Evolutionary conservation across 768 basidiomycete genomes (phyloP).

Genomic region (Phylloporus sp.): DNA sequence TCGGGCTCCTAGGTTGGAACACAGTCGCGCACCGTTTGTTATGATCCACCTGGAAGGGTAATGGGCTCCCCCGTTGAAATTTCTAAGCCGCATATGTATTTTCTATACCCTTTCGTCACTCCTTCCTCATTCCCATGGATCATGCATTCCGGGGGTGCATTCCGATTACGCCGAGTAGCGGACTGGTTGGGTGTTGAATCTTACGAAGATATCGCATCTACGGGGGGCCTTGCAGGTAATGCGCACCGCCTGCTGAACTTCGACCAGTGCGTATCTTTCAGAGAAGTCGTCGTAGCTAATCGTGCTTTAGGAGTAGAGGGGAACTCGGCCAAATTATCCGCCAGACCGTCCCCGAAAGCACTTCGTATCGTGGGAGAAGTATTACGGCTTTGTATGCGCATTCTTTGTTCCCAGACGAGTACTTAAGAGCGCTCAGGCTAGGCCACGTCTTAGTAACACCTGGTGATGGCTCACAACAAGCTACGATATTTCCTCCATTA

Average conservation of each 20-base stretch:
- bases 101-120: constrained; percentile 64
- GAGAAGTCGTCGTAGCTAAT: constrained; percentile 5
- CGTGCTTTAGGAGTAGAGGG: constrained; percentile 11
- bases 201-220: constrained; percentile 32
- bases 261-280: constrained; percentile 31
- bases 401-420: not conserved
- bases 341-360: not conserved
- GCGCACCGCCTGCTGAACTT: constrained; percentile 31
- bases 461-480: constrained; percentile 28
- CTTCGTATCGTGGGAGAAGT: constrained; percentile 10
- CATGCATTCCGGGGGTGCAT: constrained; percentile 39
- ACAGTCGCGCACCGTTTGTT: constrained; percentile 20
- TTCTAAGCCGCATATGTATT: constrained; percentile 41
- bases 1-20: constrained; percentile 12
- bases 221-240: constrained; percentile 37
- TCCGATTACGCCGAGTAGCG: constrained; percentile 58
- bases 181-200: constrained; percentile 47
- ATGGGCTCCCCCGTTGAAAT: constrained; percentile 23
- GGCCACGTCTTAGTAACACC: constrained; percentile 57
- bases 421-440: constrained; percentile 35
- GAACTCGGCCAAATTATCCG: constrained; percentile 15
- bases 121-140: constrained; percentile 47
- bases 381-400: constrained; percentile 39
- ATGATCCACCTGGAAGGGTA: constrained; percentile 29
- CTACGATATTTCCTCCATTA: constrained; percentile 46